A percentile compares a stretch with the other conserved stretches of the same genome.
Evolutionary conservation across 2,329 filamentous ascomycete genomes (phyloP).

Genomic region (Hypomyces rosellus): DNA sequence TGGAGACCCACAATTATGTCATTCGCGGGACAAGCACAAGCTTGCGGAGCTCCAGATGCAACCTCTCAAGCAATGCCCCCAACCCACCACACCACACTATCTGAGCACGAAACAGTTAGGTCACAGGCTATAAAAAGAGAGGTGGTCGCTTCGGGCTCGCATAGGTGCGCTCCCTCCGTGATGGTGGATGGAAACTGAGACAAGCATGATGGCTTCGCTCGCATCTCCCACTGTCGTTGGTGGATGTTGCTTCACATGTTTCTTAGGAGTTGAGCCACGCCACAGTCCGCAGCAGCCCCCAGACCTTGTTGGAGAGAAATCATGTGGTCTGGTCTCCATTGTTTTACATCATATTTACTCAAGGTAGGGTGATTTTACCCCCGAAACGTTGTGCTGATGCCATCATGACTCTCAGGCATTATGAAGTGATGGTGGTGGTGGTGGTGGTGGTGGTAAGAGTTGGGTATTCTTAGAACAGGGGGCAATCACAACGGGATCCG

Average conservation of each 20-base stretch:
- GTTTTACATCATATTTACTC: too few species aligned
- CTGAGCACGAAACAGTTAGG: background rate
- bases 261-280: slow-evolving; percentile 5
- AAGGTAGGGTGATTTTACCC: background rate
- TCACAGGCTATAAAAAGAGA: background rate
- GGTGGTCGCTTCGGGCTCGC: background rate
- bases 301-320: slow-evolving; percentile 10
- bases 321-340: slow-evolving; percentile 10
- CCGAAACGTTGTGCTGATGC: background rate
- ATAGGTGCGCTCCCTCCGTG: slow-evolving; percentile 9
- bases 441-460: background rate
- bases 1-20: background rate
- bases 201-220: slow-evolving; percentile 18
- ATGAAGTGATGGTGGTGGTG: too few species aligned
- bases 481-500: background rate
- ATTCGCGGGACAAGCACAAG: background rate
- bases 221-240: slow-evolving; percentile 12
- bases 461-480: background rate
- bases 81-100: slow-evolving; percentile 2
- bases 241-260: slow-evolving; percentile 3
- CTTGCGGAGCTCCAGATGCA: too few species aligned
- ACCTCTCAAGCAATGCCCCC: background rate
- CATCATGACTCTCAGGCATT: too few species aligned
- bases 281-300: slow-evolving; percentile 12
- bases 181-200: slow-evolving; percentile 18